Conservation (phyloP, 2,329 filamentous ascomycete species). For the Rhynchosporium agropyri region DNA sequence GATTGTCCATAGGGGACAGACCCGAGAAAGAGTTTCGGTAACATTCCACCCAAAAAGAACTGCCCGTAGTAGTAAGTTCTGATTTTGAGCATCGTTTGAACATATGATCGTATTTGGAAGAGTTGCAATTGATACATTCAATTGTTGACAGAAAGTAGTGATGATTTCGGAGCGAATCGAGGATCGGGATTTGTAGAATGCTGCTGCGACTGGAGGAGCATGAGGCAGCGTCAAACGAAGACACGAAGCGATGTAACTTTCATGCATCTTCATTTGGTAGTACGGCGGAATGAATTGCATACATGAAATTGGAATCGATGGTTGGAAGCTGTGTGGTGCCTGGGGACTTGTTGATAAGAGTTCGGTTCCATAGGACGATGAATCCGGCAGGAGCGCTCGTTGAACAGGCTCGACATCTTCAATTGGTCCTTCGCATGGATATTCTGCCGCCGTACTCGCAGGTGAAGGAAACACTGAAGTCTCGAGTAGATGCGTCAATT, state of each 20-base stretch:
- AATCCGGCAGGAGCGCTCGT: too few species aligned
- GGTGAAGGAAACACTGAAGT: not conserved
- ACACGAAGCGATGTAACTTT: constrained; percentile 7
- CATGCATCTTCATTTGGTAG: constrained; percentile 8
- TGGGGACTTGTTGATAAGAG: not conserved
- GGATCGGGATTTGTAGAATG: not conserved
- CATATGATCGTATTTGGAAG: constrained; percentile 10
- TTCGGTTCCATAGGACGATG: not conserved
- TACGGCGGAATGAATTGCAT: constrained; percentile 6
- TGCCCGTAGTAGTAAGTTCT: constrained; percentile 6
- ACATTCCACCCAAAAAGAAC: constrained; percentile 8
- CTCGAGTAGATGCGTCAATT: not conserved
- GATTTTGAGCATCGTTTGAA: constrained; percentile 8
- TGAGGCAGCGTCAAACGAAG: constrained; percentile 2
- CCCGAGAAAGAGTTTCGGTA: not conserved
- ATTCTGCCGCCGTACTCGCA: not conserved
- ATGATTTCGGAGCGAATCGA: constrained; percentile 3
- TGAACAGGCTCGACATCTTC: not conserved
- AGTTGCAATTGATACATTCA: constrained; percentile 3
- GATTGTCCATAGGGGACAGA: constrained; percentile 5
- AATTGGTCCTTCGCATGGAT: not conserved
- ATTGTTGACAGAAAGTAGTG: constrained; percentile 10
- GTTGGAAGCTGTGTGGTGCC: not conserved
- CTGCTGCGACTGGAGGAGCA: constrained; percentile 1
- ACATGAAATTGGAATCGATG: not conserved